Base-by-base conservation (phyloP, 2,329 filamentous ascomycete genomes). In the Diaporthe sp. region DNA sequence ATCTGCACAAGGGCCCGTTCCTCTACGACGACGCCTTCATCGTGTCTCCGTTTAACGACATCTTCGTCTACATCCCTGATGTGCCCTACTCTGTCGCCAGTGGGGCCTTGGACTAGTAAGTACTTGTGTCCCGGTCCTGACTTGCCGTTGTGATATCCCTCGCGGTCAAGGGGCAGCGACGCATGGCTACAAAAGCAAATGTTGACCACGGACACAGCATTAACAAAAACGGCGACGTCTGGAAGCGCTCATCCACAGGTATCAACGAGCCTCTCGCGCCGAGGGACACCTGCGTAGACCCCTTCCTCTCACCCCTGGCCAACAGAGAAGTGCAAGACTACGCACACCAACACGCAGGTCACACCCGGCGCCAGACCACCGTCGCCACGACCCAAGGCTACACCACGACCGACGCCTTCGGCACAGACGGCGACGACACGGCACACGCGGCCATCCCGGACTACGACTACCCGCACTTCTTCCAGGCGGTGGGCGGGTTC, bases 1-100 rank as follows among this genome's bases (percentile, higher is more conserved):
- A 93, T 78, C 82, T 93, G 17, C 86, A 90, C 76, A 87, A 92
- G 81, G 92, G 92, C 0, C 90, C 90, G 0, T 93, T 93, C 79
- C 92, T 91, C 0, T 87, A 83, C 25, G 86, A 87, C 57, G 84
- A 86, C 75, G 84, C 82, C 60, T 91, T 88, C 81, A 90, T 91
- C 77, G 88, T 90, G 0, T 88, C 88, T 0, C 90, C 90, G 0
- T 92, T 91, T 80, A 80, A 81, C 7, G 87, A 91, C 67, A 82
- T 84, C 1, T 90, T 91, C 80, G 82, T 88, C 51, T 91, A 88
- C 78, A 84, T 92, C 42, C 83, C 88, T 0, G 84, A 89, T 42
- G 88, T 91, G 6, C 87, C 88, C 0, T 90, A 87, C 79, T 82
- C 80, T 13, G 78, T 85, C 37, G 89, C 88, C 4, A 83, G 82